Base-by-base conservation (phyloP, 2,329 filamentous ascomycete species). In the Chaetomium sp. region DNA sequence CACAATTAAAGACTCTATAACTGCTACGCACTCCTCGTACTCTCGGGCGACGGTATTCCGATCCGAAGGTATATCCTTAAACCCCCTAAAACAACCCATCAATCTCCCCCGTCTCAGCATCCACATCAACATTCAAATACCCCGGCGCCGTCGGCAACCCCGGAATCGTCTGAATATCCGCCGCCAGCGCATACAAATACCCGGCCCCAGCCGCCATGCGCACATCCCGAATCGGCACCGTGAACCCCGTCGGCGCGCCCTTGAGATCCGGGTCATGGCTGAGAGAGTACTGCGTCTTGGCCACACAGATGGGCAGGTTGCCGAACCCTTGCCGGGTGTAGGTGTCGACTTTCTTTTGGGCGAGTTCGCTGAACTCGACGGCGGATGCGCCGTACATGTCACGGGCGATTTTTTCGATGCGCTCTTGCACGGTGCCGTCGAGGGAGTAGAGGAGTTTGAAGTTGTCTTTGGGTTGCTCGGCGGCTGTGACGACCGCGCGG, bases 81-180 rank as follows among this genome's bases (percentile, higher is more conserved):
- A 2, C 19, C 19, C 40, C 44, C 10, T 90, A 99, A 73, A 97
- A 99, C 55, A 99, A 80, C 5, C 94, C 88, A 56, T 89, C 84
- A 62, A 92, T 89, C 74, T 92, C 88, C 53, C 88, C 88, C n/a
- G 87, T 91, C 76, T 91, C 87, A 5, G 78, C 74, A 65, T 92
- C 86, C 40, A 87, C 86, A 64, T 96, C 92, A 46, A 96, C 91
- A 66, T 96, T 96, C 59, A 97, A 77, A 69, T 97, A 97, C 9
- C 94, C 94, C 7, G 92, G 94, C 19, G 92, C 92, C 7, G 94
- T 97, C 8, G 92, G 92, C 61, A 99, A 77, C 59, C 94, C 94
- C 11, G 94, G 94, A 61, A 99, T 99, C 1, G 94, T 99, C 78
- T 97, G 94, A 63, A 99, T 97, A 68, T 99, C 94, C 11, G 94